Percentiles rank a stretch among this genome's conserved stretches.
These are phyloP conservation scores for Entomophthora muscae DNA, from an alignment of 371 early-diverging fungal genomes.

Conservation along the genomic window DNA sequence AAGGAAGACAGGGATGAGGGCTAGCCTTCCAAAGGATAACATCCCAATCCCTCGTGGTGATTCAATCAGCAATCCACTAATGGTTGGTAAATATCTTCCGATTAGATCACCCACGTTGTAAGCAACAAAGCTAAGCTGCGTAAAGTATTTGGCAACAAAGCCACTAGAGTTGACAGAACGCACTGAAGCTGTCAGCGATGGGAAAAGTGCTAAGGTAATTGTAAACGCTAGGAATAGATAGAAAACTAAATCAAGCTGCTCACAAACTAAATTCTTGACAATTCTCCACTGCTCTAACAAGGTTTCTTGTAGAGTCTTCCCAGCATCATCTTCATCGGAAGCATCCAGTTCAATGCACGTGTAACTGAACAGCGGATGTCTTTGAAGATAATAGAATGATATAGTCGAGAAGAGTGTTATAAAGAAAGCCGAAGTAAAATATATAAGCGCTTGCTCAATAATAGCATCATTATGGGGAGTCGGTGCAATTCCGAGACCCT, in stretches of 20 bases:
- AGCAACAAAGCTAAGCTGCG: conserved; percentile 39
- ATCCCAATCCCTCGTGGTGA: conserved; percentile 16
- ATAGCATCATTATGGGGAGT: neutral
- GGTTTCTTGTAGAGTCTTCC: neutral
- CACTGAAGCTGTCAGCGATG: conserved; percentile 52
- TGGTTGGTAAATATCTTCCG: conserved; percentile 31
- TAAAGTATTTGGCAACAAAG: conserved; percentile 47
- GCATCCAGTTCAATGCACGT: neutral
- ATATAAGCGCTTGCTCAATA: neutral
- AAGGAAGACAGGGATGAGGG: conserved; percentile 51
- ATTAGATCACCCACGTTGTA: conserved; percentile 62
- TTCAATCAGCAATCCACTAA: conserved; percentile 14
- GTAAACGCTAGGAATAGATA: conserved; percentile 27
- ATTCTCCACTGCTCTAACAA: neutral
- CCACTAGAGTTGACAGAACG: conserved; percentile 25
- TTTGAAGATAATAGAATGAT: neutral
- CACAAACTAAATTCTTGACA: neutral
- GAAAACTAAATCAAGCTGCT: neutral
- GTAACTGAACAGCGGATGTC: neutral
- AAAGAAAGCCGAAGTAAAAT: neutral
- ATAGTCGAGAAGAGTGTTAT: neutral
- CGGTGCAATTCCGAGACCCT: neutral
- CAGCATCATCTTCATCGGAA: neutral
- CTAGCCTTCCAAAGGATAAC: conserved; percentile 25
- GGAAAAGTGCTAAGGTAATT: conserved; percentile 54